Base-by-base conservation (phyloP, 495 filamentous ascomycete species). In the Chaetomium tenue region DNA sequence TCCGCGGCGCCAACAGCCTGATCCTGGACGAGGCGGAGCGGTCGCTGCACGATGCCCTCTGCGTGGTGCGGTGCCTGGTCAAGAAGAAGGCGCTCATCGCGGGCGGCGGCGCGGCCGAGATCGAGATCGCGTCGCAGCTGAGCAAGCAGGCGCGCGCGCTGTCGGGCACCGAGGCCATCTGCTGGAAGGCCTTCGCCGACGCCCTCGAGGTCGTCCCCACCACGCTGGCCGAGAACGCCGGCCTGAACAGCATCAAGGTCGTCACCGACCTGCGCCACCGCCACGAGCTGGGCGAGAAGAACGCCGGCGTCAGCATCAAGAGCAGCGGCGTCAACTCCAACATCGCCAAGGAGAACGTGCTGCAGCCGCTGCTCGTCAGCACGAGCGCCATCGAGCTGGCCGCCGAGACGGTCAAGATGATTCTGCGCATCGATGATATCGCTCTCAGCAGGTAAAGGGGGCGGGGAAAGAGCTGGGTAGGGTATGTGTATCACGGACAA, bases 31-130 rank as follows among this genome's bases (percentile, higher is more conserved):
- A 98, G 76, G 94, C 94, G 5, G 94, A 98, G 81, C 91, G 94
- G 63, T 92, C 88, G 61, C 83, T 98, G 15, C 94, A 98, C 81
- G 94, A 98, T 71, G 94, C 94, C 33, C 91, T 97, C 44, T 98
- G 94, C 77, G 94, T 97, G 50, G 93, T 98, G 71, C 90, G 94
- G 64, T 98, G 94, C 73, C 82, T 98, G 33, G 94, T 98, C 68
- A 98, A 98, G 88, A 97, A 97, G 87, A 93, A 91, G 77, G 94
- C 94, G 20, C 84, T 98, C 59, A 94, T 98, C 66, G 93, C 94
- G 23, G 94, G 94, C 76, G 94, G 94, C 69, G 94, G 94, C 70
- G 94, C 94, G 11, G 91, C 94, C 13, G 94, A 98, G 76, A 92
- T 98, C 64, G 91, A 97, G 77, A 91, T 98, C 65, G 90, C 94